Percentiles rank a stretch among this genome's conserved stretches.
These are phyloP conservation scores for Fusarium kyushuense DNA, from an alignment of 2,329 filamentous ascomycete genomes.

Conservation along the genomic window DNA sequence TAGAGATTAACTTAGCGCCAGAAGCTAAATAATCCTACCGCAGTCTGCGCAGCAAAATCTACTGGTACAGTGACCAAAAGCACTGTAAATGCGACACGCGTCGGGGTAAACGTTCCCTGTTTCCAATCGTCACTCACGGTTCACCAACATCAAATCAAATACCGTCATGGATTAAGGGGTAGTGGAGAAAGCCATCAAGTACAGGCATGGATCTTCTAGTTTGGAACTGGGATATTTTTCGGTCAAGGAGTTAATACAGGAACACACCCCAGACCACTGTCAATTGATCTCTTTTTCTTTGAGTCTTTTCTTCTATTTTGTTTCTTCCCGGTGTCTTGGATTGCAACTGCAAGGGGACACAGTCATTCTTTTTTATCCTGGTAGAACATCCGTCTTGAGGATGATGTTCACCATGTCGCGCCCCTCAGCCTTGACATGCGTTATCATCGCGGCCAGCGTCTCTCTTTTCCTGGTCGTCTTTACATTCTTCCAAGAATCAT, in stretches of 20 bases:
- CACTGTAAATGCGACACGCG: slow-evolving; percentile 13
- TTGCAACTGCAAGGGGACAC: background rate
- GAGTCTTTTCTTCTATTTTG: background rate
- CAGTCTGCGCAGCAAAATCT: slow-evolving; percentile 2
- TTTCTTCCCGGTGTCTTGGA: background rate
- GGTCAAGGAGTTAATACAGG: slow-evolving; percentile 23
- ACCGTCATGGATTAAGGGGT: slow-evolving; percentile 28
- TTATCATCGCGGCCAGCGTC: slow-evolving; percentile 27
- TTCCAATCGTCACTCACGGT: slow-evolving; percentile 6
- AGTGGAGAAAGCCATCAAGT: slow-evolving; percentile 25
- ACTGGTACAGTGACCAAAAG: background rate
- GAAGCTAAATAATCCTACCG: slow-evolving; percentile 21
- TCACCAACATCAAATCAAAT: slow-evolving; percentile 24
- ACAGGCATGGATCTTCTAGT: slow-evolving; percentile 10
- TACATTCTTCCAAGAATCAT: slow-evolving; percentile 31
- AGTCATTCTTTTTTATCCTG: background rate
- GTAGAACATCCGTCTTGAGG: slow-evolving; percentile 17
- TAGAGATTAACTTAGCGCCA: slow-evolving; percentile 1
- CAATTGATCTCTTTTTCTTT: background rate
- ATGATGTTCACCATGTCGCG: slow-evolving; percentile 34
- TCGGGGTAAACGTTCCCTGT: slow-evolving; percentile 15
- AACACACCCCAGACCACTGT: background rate
- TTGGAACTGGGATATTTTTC: slow-evolving; percentile 2
- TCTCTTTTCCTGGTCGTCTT: slow-evolving; percentile 36
- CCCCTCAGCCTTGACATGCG: slow-evolving; percentile 19